phyloP scores from a whole-genome alignment of 2,329 filamentous ascomycete genomes.

The Nakataea oryzae region DNA sequence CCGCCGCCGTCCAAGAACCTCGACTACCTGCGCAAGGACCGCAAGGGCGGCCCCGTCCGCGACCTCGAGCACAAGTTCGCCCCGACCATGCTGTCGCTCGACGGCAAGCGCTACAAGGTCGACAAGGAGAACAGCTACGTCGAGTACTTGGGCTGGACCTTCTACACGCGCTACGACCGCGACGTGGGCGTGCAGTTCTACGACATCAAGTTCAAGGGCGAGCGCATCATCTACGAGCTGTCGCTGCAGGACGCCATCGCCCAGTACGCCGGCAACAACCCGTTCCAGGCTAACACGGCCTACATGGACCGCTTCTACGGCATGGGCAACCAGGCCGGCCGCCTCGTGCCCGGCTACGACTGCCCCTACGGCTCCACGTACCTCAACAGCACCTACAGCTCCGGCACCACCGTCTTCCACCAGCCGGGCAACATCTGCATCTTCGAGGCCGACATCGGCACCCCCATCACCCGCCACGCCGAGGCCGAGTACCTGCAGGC shows the following conservation, averaged over 20 bases:
- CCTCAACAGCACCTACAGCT: constrained; percentile 20
- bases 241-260: constrained; percentile 40
- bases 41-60: constrained; percentile 14
- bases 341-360: constrained; percentile 29
- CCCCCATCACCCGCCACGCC: constrained; percentile 24
- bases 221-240: constrained; percentile 41
- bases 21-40: constrained; percentile 20
- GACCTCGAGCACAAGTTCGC: constrained; percentile 23
- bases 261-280: constrained; percentile 37
- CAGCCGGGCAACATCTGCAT: constrained; percentile 24
- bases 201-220: constrained; percentile 38
- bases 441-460: constrained; percentile 25
- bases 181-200: constrained; percentile 33
- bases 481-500: constrained; percentile 16
- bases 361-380: constrained; percentile 27
- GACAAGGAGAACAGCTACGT: constrained; percentile 34
- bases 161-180: constrained; percentile 34
- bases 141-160: constrained; percentile 41
- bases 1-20: neutral
- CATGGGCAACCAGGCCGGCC: constrained; percentile 22
- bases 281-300: constrained; percentile 28
- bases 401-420: constrained; percentile 18
- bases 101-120: constrained; percentile 29
- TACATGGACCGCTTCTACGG: constrained; percentile 30
- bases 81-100: constrained; percentile 24